Percentiles rank a stretch among this genome's conserved stretches.
These are phyloP conservation scores for Acanthamoeba culbertsoni DNA, from an alignment of 208 protist genomes.

Conservation along the genomic window DNA sequence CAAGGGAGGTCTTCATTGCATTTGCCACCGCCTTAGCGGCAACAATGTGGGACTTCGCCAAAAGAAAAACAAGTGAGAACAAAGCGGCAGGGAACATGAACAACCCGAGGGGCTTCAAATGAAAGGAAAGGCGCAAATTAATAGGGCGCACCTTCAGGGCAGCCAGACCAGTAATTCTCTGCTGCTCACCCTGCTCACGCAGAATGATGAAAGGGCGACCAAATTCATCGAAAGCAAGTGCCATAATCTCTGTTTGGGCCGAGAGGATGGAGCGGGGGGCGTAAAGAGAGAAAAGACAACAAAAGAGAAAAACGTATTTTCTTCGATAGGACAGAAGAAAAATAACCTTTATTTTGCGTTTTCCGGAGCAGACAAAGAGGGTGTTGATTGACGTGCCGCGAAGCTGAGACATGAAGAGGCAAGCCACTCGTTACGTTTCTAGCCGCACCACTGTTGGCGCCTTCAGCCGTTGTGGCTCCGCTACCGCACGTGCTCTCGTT, in stretches of 20 bases:
- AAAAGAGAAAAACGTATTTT: background rate
- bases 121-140: background rate
- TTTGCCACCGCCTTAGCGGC: constrained; percentile 96
- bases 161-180: constrained; percentile 95
- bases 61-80: background rate
- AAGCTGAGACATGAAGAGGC: background rate
- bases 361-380: background rate
- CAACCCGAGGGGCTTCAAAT: background rate
- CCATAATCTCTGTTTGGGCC: constrained; percentile 83
- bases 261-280: no score
- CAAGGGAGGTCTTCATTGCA: constrained; percentile 96
- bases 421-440: background rate
- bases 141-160: constrained; percentile 91
- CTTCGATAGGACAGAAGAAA: no score
- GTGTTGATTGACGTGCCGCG: no score
- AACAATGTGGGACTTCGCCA: constrained; percentile 93
- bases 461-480: background rate
- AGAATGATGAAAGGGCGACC: constrained; percentile 99
- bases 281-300: background rate
- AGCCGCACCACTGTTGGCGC: background rate
- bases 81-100: no score
- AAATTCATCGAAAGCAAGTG: constrained; percentile 98
- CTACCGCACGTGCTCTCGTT: background rate
- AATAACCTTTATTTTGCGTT: no score
- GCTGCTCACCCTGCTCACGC: constrained; percentile 95